A percentile compares a stretch with the other conserved stretches of the same genome.
Evolutionary conservation across 495 filamentous ascomycete species (phyloP).

Genomic region (Cryomyces minteri): DNA sequence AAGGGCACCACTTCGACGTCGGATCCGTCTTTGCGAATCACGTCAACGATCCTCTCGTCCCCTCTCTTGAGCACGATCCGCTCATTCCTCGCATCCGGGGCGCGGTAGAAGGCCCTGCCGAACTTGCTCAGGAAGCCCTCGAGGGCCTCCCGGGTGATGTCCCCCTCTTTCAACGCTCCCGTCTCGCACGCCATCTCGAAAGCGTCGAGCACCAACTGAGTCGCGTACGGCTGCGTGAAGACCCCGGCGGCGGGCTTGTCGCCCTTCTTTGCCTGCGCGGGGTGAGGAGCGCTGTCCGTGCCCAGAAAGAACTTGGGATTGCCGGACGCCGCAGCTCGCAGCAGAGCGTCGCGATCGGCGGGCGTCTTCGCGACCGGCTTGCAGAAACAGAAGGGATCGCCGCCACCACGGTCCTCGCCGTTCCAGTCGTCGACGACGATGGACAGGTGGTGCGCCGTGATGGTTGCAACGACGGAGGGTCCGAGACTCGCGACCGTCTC

Average conservation of each 20-base stretch:
- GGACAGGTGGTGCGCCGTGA: conserved; percentile 66
- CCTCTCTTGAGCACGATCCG: conserved; percentile 44
- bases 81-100: conserved; percentile 26
- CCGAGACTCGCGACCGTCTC: conserved; percentile 50
- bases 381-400: conserved; percentile 70
- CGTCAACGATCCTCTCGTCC: conserved; percentile 40
- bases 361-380: conserved; percentile 45
- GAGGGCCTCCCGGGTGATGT: conserved; percentile 52
- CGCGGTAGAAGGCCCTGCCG: conserved; percentile 58
- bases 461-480: conserved; percentile 45
- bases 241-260: conserved; percentile 59
- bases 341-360: conserved; percentile 54
- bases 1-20: conserved; percentile 53
- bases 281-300: conserved; percentile 62
- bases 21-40: conserved; percentile 42
- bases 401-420: conserved; percentile 47
- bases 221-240: conserved; percentile 81
- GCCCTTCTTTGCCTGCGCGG: conserved; percentile 49
- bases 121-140: conserved; percentile 57
- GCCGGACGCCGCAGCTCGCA: conserved; percentile 46
- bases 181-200: conserved; percentile 50
- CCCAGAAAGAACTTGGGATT: conserved; percentile 74
- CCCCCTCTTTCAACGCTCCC: conserved; percentile 42
- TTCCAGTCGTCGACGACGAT: conserved; percentile 61
- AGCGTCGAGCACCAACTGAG: conserved; percentile 53